Evolutionary conservation across 78 protist genomes (phyloP).

Genomic region (Chrysochromulina tobinii): DNA sequence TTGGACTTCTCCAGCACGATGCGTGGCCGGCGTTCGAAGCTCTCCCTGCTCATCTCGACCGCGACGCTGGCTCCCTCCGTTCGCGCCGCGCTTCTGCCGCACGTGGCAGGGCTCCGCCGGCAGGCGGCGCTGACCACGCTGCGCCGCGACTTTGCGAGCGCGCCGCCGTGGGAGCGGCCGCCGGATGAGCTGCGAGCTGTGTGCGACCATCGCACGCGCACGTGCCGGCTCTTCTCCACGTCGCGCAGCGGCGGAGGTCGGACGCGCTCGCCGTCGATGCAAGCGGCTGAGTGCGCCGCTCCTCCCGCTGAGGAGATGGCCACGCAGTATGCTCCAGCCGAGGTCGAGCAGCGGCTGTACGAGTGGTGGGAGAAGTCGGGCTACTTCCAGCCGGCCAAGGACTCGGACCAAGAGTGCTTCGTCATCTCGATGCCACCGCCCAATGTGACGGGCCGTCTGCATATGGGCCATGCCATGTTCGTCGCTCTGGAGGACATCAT

Average conservation of each 20-base stretch:
- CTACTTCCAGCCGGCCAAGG: constrained; percentile 36
- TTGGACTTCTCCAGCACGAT: no score
- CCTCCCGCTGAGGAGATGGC: neutral
- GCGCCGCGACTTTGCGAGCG: no score
- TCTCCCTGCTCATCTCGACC: no score
- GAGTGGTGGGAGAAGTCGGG: constrained; percentile 50
- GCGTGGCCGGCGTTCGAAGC: no score
- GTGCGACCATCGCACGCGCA: no score
- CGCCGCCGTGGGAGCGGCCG: no score
- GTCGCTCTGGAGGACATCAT: constrained; percentile 69
- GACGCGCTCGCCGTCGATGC: neutral
- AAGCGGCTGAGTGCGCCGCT: neutral
- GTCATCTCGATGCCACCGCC: constrained; percentile 94
- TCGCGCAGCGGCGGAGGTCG: neutral
- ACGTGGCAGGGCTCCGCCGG: no score
- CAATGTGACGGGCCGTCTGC: constrained; percentile 95
- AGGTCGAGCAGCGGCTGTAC: constrained; percentile 38
- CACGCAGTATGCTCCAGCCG: neutral
- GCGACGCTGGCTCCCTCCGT: no score
- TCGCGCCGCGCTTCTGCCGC: no score
- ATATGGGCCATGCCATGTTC: constrained; percentile 96
- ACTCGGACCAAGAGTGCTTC: constrained; percentile 41
- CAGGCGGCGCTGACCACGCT: no score
- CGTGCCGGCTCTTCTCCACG: neutral
- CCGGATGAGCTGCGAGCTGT: no score